These are phyloP conservation scores for Ogataea trehalophila DNA, from an alignment of 805 yeast genomes.

Conservation along the genomic window DNA sequence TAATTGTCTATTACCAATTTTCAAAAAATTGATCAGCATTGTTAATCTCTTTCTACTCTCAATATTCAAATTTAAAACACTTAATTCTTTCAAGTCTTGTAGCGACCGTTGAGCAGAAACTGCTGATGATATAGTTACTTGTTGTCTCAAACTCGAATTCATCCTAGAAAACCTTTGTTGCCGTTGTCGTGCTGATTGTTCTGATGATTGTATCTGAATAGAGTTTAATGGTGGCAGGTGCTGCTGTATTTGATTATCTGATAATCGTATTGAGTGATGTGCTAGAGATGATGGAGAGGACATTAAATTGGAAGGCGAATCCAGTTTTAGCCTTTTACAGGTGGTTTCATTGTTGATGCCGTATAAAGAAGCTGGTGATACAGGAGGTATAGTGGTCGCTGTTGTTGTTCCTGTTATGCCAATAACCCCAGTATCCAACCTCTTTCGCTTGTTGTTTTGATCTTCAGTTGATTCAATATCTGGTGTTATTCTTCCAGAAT, in stretches of 20 bases:
- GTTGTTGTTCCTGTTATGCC: neutral
- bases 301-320: neutral
- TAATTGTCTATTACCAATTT: slow-evolving; percentile 75
- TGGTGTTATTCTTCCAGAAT: neutral
- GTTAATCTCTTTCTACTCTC: slow-evolving; percentile 74
- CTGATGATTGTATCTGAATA: neutral
- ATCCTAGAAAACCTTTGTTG: slow-evolving; percentile 13
- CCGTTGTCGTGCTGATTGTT: slow-evolving; percentile 3
- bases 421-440: slow-evolving; percentile 3
- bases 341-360: neutral
- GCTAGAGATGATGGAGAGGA: no score
- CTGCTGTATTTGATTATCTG: no score
- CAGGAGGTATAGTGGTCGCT: slow-evolving; percentile 3
- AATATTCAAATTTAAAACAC: slow-evolving; percentile 33
- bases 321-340: neutral
- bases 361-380: neutral
- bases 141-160: slow-evolving; percentile 21
- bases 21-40: slow-evolving; percentile 73
- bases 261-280: no score
- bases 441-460: slow-evolving; percentile 13
- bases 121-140: slow-evolving; percentile 27
- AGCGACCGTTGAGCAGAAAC: slow-evolving; percentile 27
- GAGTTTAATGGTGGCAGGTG: neutral
- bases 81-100: slow-evolving; percentile 31
- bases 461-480: neutral